These are phyloP conservation scores for Nicotiana benthamiana DNA, from an alignment of 257 asterid genomes.

Conservation along the genomic window DNA sequence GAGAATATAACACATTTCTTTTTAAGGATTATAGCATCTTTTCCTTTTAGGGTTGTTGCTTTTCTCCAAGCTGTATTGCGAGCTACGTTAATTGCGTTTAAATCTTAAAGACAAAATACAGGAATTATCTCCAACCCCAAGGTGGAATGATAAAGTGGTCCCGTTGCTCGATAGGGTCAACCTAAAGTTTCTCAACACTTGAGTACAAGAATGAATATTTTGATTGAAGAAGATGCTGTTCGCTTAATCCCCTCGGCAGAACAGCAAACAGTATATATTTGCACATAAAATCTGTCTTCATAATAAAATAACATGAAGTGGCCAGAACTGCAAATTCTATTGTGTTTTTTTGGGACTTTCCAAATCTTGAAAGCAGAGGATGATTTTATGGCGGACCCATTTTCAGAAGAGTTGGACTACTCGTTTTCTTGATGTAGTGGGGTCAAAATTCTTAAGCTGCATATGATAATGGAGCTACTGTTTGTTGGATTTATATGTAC, in stretches of 20 bases:
- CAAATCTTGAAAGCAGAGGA: background rate
- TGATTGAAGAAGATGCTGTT: background rate
- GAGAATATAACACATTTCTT: background rate
- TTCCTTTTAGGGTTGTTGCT: background rate
- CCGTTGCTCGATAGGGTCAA: slow-evolving; percentile 5
- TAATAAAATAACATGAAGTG: background rate
- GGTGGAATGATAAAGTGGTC: background rate
- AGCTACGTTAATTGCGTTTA: background rate
- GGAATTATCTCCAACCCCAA: slow-evolving; percentile 3
- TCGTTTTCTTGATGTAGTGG: background rate
- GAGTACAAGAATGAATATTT: slow-evolving; percentile 1
- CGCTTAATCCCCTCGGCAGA: background rate
- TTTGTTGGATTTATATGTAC: background rate
- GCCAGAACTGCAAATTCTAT: background rate
- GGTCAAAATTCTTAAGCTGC: background rate
- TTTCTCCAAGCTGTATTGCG: background rate
- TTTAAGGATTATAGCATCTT: background rate
- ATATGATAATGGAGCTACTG: background rate
- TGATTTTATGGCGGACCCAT: background rate
- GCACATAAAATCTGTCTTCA: background rate
- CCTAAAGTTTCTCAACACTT: slow-evolving; percentile 7
- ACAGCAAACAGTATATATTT: background rate
- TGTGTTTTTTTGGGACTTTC: background rate
- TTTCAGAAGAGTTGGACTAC: background rate
- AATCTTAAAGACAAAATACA: background rate